Conservation (phyloP, 208 protist genomes). For the Trypanosoma mega region DNA sequence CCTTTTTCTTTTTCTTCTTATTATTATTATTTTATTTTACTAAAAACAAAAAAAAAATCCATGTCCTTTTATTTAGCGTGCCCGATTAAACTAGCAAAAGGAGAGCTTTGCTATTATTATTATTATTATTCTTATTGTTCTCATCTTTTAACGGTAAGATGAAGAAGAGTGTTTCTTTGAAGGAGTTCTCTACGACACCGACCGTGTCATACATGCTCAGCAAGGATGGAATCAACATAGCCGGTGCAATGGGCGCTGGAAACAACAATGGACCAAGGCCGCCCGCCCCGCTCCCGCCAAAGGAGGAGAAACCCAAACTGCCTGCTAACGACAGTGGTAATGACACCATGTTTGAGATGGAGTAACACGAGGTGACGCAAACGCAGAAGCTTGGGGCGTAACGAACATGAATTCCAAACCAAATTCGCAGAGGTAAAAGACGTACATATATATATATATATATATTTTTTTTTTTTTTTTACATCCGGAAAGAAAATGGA, state of each 20-base stretch:
- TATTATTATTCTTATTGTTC: neutral
- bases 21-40: slow-evolving; percentile 13
- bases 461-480: too few relatives aligned
- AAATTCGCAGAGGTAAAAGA: too few relatives aligned
- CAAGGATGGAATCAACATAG: slow-evolving; percentile 86
- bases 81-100: too few relatives aligned
- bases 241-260: slow-evolving; percentile 21
- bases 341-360: slow-evolving; percentile 88
- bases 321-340: slow-evolving; percentile 32
- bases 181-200: slow-evolving; percentile 89
- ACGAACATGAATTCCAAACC: too few relatives aligned
- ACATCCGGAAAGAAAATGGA: too few relatives aligned
- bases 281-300: slow-evolving; percentile 29
- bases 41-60: too few relatives aligned
- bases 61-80: neutral
- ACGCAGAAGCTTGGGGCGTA: neutral
- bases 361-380: slow-evolving; percentile 29
- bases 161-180: slow-evolving; percentile 89
- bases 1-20: slow-evolving; percentile 9
- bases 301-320: slow-evolving; percentile 42
- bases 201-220: slow-evolving; percentile 90
- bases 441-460: too few relatives aligned
- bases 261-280: slow-evolving; percentile 33
- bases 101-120: slow-evolving; percentile 6
- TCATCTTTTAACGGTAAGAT: slow-evolving; percentile 26